Evolutionary conservation across 2,329 filamentous ascomycete genomes (phyloP).

Genomic region (Xylariaceae sp.): DNA sequence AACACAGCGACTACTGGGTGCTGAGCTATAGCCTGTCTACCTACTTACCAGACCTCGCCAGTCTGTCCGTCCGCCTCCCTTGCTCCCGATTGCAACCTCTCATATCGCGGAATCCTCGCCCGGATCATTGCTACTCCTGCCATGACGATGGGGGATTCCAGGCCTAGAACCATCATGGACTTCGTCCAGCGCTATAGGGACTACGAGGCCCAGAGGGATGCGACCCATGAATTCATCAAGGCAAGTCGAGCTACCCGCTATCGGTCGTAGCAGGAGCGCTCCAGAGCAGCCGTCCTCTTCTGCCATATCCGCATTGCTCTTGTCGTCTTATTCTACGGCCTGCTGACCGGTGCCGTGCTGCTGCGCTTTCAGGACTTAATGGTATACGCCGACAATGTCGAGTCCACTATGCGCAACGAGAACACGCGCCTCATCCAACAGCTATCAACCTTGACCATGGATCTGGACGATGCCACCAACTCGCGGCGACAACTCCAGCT

Average conservation of each 20-base stretch:
- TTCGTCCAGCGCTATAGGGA: slow-evolving; percentile 45
- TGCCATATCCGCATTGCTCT: background rate
- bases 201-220: slow-evolving; percentile 39
- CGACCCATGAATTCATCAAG: slow-evolving; percentile 43
- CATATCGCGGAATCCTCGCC: background rate
- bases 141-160: slow-evolving; percentile 16
- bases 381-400: slow-evolving; percentile 41
- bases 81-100: background rate
- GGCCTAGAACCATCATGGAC: slow-evolving; percentile 38
- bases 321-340: background rate
- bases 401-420: slow-evolving; percentile 41
- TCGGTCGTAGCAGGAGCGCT: background rate
- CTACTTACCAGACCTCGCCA: background rate
- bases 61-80: background rate
- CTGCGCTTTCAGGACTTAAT: slow-evolving; percentile 40
- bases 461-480: slow-evolving; percentile 46
- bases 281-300: slow-evolving; percentile 3
- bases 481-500: slow-evolving; percentile 48
- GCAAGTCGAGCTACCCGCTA: slow-evolving; percentile 30
- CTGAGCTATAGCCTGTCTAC: no score
- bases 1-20: no score
- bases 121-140: background rate
- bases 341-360: slow-evolving; percentile 5
- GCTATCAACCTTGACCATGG: slow-evolving; percentile 42
- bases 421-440: slow-evolving; percentile 39